phyloP scores from a whole-genome alignment of 116 monocot genomes.

The Papilionanthe hybrid region DNA sequence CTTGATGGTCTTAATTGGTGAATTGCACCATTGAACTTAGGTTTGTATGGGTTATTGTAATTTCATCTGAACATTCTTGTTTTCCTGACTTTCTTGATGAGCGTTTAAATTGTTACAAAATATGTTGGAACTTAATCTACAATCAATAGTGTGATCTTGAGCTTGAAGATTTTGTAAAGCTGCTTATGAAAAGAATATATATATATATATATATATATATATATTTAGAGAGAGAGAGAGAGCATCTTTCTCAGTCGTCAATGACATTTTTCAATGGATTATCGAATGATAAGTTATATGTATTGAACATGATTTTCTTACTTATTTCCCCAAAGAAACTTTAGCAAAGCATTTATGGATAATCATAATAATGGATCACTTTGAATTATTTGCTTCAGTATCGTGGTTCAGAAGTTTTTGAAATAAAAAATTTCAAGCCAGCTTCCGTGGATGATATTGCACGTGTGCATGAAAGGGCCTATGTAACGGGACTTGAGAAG shows the following conservation, averaged over 20 bases:
- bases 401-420: slow-evolving; percentile 59
- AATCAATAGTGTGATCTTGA: no score
- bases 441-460: slow-evolving; percentile 84
- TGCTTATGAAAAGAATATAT: no score
- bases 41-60: no score
- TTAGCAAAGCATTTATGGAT: neutral
- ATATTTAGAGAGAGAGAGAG: no score
- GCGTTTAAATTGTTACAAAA: no score
- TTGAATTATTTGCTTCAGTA: slow-evolving; percentile 42
- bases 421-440: slow-evolving; percentile 59
- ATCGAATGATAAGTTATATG: neutral
- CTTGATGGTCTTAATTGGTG: no score
- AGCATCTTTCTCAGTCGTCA: neutral
- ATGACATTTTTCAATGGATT: slow-evolving; percentile 1
- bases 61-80: no score
- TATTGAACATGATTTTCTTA: neutral
- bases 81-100: no score
- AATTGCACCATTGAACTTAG: no score
- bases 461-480: slow-evolving; percentile 64
- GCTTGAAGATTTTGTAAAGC: no score
- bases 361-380: neutral
- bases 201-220: no score
- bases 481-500: slow-evolving; percentile 75
- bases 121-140: no score
- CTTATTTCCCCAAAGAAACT: neutral